Conservation (phyloP, 371 early-diverging fungal genomes). For the Homolaphlyctis polyrhiza region DNA sequence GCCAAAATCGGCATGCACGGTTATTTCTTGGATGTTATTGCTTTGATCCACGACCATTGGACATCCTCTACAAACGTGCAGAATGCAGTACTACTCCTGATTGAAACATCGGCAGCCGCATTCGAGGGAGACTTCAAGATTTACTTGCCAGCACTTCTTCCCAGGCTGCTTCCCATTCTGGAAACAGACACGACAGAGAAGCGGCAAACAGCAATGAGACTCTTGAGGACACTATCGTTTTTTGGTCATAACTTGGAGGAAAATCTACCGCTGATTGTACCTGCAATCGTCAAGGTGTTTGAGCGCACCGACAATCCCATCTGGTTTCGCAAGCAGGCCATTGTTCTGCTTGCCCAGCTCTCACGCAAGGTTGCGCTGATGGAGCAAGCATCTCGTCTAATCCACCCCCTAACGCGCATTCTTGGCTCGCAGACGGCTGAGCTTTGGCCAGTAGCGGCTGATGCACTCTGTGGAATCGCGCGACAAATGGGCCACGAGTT, state of each 20-base stretch:
- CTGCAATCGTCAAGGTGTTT: constrained; percentile 76
- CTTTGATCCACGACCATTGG: constrained; percentile 77
- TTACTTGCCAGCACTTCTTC: constrained; percentile 77
- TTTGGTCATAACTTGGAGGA: constrained; percentile 91
- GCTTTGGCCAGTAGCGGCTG: constrained; percentile 54
- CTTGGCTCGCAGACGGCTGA: constrained; percentile 16
- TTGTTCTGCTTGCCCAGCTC: constrained; percentile 74
- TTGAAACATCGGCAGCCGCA: constrained; percentile 82
- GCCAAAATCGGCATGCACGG: constrained; percentile 87
- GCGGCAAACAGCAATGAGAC: constrained; percentile 67
- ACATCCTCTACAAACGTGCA: constrained; percentile 66
- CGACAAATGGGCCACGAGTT: constrained; percentile 87
- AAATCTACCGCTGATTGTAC: constrained; percentile 88
- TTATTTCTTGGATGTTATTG: constrained; percentile 76
- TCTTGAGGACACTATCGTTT: constrained; percentile 76
- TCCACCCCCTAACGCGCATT: constrained; percentile 84
- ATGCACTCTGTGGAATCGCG: constrained; percentile 75
- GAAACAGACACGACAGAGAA: constrained; percentile 73
- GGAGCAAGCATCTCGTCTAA: constrained; percentile 86
- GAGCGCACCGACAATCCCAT: constrained; percentile 67
- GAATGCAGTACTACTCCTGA: constrained; percentile 71
- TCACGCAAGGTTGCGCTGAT: constrained; percentile 77
- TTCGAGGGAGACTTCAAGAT: constrained; percentile 85
- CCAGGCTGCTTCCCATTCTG: constrained; percentile 61
- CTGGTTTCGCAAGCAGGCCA: constrained; percentile 65